phyloP scores from a whole-genome alignment of 345 rosid species.

The Salix udensis region DNA sequence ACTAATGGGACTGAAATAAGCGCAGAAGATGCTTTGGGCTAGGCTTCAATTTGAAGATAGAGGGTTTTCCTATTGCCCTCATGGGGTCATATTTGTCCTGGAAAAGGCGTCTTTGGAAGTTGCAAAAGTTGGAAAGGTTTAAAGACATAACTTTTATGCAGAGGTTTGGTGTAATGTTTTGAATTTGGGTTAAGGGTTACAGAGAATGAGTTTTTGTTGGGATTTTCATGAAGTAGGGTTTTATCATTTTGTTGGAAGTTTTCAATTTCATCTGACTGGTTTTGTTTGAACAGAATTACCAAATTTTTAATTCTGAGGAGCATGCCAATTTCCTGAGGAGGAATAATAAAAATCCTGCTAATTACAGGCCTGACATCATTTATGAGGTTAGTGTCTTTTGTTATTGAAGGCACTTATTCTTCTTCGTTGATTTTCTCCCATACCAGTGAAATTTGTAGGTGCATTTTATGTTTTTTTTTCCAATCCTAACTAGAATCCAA shows the following conservation, averaged over 20 bases:
- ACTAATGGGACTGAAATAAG: too few relatives aligned
- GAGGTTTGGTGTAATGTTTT: neutral
- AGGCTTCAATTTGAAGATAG: constrained; percentile 7
- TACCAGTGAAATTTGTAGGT: too few relatives aligned
- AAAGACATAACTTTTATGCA: neutral
- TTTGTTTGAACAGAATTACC: constrained; percentile 53
- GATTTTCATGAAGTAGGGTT: neutral
- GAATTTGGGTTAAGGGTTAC: too few relatives aligned
- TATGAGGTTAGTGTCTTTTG: constrained; percentile 53
- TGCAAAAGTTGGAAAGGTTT: constrained; percentile 94
- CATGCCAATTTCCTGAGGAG: constrained; percentile 72
- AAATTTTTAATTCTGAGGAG: constrained; percentile 83
- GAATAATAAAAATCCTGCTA: constrained; percentile 68
- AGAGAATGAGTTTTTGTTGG: too few relatives aligned
- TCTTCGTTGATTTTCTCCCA: neutral
- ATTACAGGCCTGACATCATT: constrained; percentile 78
- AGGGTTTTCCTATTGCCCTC: constrained; percentile 55
- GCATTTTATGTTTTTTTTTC: too few relatives aligned
- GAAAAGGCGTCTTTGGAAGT: constrained; percentile 87
- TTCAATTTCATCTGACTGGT: neutral
- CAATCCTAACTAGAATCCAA: neutral
- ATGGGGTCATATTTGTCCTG: constrained; percentile 59
- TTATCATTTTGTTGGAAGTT: neutral
- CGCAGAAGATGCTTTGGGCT: too few relatives aligned
- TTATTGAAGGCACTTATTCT: neutral